These are phyloP conservation scores for Alectoria sarmentosa DNA, from an alignment of 495 filamentous ascomycete species.

Conservation along the genomic window DNA sequence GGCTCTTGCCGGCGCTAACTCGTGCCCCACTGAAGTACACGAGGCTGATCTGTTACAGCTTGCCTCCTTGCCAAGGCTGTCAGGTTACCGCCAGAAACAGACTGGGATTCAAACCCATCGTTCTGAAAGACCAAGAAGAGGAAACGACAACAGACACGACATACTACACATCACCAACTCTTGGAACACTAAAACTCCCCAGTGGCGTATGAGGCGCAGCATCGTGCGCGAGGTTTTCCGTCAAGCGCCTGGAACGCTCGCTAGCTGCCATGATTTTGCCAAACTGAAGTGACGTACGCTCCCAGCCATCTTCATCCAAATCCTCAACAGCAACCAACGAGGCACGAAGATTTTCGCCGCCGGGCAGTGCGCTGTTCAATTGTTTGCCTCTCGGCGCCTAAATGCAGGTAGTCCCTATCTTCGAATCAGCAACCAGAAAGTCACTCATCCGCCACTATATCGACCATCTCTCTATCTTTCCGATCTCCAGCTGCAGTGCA, in stretches of 20 bases:
- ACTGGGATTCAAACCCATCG: too few relatives aligned
- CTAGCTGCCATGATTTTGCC: not conserved
- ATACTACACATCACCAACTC: too few relatives aligned
- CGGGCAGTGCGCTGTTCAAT: slow-evolving; percentile 11
- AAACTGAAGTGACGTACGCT: slow-evolving; percentile 17
- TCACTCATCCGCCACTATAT: not conserved
- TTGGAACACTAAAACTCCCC: too few relatives aligned
- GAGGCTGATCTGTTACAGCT: too few relatives aligned
- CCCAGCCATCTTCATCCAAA: not conserved
- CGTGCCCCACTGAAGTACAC: not conserved
- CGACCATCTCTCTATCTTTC: not conserved
- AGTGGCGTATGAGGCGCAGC: not conserved
- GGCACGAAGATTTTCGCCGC: not conserved
- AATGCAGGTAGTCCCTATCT: not conserved
- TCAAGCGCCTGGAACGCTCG: not conserved
- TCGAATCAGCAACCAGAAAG: not conserved
- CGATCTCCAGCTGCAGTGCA: not conserved
- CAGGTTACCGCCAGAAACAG: too few relatives aligned
- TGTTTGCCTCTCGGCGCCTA: slow-evolving; percentile 6
- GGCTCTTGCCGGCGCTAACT: not conserved
- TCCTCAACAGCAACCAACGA: not conserved
- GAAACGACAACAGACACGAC: not conserved
- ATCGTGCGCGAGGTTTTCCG: not conserved
- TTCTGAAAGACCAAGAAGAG: too few relatives aligned
- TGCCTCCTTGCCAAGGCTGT: too few relatives aligned